Percentiles rank a stretch among this genome's conserved stretches.
These are phyloP conservation scores for Trichoderma pleuroti DNA, from an alignment of 2,329 filamentous ascomycete genomes.

Conservation along the genomic window DNA sequence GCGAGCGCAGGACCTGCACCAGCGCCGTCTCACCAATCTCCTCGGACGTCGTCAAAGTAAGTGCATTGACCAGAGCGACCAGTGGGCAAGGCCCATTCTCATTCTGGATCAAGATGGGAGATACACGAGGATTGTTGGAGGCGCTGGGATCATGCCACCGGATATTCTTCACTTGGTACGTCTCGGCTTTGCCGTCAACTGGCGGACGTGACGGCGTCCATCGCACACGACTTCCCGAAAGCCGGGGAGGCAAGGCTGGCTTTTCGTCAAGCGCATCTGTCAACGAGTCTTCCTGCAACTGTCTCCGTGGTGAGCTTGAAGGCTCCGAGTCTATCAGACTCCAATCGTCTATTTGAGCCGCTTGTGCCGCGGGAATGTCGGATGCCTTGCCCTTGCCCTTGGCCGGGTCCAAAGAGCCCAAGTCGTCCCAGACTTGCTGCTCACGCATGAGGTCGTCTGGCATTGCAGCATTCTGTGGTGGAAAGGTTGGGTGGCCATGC, in stretches of 20 bases:
- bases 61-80: slow-evolving; percentile 86
- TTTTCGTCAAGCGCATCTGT: slow-evolving; percentile 23
- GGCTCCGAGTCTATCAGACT: slow-evolving; percentile 48
- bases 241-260: slow-evolving; percentile 40
- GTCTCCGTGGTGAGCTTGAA: slow-evolving; percentile 20
- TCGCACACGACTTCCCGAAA: slow-evolving; percentile 28
- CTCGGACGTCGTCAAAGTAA: slow-evolving; percentile 76
- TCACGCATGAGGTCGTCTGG: slow-evolving; percentile 39
- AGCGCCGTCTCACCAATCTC: slow-evolving; percentile 63
- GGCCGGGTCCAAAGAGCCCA: slow-evolving; percentile 39
- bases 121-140: slow-evolving; percentile 63
- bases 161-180: slow-evolving; percentile 90
- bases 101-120: slow-evolving; percentile 88
- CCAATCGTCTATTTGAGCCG: slow-evolving; percentile 43
- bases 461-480: slow-evolving; percentile 27
- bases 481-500: slow-evolving; percentile 26
- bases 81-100: slow-evolving; percentile 92
- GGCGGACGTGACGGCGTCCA: slow-evolving; percentile 42
- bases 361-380: slow-evolving; percentile 20
- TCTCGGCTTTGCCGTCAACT: slow-evolving; percentile 59
- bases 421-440: slow-evolving; percentile 50
- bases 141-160: slow-evolving; percentile 70
- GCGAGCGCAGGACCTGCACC: slow-evolving; percentile 69
- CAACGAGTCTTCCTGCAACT: slow-evolving; percentile 14
- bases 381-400: slow-evolving; percentile 36